These are phyloP conservation scores for Trypanosoma melophagium DNA, from an alignment of 208 protist genomes.

Conservation along the genomic window DNA sequence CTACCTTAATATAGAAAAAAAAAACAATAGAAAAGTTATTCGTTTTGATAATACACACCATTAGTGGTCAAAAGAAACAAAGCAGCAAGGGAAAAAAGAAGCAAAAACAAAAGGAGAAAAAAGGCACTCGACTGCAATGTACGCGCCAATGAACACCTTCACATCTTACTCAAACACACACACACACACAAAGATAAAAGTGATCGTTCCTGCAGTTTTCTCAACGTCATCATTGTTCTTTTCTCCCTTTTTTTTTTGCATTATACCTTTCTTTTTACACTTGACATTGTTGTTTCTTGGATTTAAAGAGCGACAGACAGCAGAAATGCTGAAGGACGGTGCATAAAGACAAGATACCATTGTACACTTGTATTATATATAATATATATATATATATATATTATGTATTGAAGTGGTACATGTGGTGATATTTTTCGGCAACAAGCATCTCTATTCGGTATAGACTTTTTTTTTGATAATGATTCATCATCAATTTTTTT, in stretches of 20 bases:
- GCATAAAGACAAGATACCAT: too few species aligned
- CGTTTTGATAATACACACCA: background rate
- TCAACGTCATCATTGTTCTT: background rate
- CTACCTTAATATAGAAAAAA: background rate
- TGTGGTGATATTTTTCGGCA: too few species aligned
- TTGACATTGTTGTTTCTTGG: too few species aligned
- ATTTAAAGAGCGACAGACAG: too few species aligned
- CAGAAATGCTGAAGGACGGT: too few species aligned
- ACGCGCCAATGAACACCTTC: background rate
- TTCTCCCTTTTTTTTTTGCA: background rate
- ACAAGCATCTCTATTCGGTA: too few species aligned
- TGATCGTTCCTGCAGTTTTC: background rate
- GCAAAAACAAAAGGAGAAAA: slow-evolving; percentile 22
- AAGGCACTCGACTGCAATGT: background rate
- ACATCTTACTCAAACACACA: background rate
- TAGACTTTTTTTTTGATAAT: background rate
- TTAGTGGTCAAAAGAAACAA: slow-evolving; percentile 8
- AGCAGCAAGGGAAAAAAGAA: background rate
- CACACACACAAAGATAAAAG: slow-evolving; percentile 2
- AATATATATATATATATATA: too few species aligned
- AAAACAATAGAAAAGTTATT: background rate
- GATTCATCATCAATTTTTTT: background rate
- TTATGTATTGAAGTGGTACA: too few species aligned
- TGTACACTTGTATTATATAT: too few species aligned
- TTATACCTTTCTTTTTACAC: background rate